A percentile compares a stretch with the other conserved stretches of the same genome.
Conservation (phyloP, 129 eudicot genomes). For the Deinandra increscens region DNA sequence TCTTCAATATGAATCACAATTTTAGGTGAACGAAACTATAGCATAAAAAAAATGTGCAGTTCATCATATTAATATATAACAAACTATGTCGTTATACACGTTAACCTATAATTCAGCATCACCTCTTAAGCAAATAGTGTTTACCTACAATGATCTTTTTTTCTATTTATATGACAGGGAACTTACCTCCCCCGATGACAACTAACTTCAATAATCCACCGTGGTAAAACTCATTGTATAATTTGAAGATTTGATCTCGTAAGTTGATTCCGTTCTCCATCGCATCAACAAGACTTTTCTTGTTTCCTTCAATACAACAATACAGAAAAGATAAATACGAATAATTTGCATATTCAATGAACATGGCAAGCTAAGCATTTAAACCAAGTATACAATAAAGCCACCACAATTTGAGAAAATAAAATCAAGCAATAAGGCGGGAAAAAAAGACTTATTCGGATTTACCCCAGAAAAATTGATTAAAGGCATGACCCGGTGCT, state of each 20-base stretch:
- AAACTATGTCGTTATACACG: not conserved
- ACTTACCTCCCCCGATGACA: slow-evolving; percentile 88
- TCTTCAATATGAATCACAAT: not conserved
- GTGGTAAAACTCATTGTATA: slow-evolving; percentile 66
- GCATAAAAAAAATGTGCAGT: slow-evolving; percentile 6
- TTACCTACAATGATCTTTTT: not conserved
- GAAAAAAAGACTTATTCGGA: slow-evolving; percentile 7
- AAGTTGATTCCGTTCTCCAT: slow-evolving; percentile 86
- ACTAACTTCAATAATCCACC: slow-evolving; percentile 88
- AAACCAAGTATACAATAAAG: not conserved
- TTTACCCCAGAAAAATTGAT: slow-evolving; percentile 81
- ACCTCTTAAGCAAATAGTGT: slow-evolving; percentile 6
- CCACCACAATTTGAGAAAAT: not conserved
- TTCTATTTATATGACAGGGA: not conserved
- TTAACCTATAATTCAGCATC: slow-evolving; percentile 7
- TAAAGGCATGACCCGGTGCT: slow-evolving; percentile 74
- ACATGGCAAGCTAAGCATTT: not conserved
- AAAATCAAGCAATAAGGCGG: not conserved
- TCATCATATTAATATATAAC: slow-evolving; percentile 19
- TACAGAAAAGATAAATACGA: slow-evolving; percentile 14
- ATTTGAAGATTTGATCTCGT: slow-evolving; percentile 61
- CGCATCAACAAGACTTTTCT: slow-evolving; percentile 89
- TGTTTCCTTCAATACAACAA: slow-evolving; percentile 57
- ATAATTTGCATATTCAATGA: not conserved
- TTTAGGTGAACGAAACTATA: not conserved